These are phyloP conservation scores for Naumovozyma baii DNA, from an alignment of 805 yeast genomes.

Conservation along the genomic window DNA sequence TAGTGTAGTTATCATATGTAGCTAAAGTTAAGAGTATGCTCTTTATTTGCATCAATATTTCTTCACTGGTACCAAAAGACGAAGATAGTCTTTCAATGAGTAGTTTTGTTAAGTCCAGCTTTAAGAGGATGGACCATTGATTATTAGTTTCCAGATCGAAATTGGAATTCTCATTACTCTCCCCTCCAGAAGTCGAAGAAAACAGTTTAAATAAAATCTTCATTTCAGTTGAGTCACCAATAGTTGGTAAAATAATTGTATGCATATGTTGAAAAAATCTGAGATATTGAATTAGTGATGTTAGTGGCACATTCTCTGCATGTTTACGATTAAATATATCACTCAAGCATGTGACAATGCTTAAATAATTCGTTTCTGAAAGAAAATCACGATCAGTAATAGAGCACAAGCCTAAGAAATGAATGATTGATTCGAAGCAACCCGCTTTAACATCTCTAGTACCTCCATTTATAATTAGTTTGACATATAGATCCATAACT, in stretches of 20 bases:
- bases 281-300: slow-evolving; percentile 16
- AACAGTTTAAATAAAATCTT: slow-evolving; percentile 23
- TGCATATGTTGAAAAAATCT: slow-evolving; percentile 21
- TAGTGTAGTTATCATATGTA: slow-evolving; percentile 31
- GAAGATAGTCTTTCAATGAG: slow-evolving; percentile 21
- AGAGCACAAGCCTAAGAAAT: slow-evolving; percentile 26
- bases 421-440: slow-evolving; percentile 31
- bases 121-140: slow-evolving; percentile 18
- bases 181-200: slow-evolving; percentile 4
- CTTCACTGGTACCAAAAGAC: slow-evolving; percentile 22
- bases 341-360: slow-evolving; percentile 17
- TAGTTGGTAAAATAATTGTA: slow-evolving; percentile 12
- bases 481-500: slow-evolving; percentile 16
- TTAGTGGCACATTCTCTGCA: slow-evolving; percentile 10
- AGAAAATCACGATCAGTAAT: slow-evolving; percentile 23
- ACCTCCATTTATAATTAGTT: slow-evolving; percentile 10
- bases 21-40: slow-evolving; percentile 31
- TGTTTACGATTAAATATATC: slow-evolving; percentile 24
- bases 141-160: slow-evolving; percentile 2
- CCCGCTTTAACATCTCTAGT: slow-evolving; percentile 26
- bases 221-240: slow-evolving; percentile 30
- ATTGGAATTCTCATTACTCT: not conserved
- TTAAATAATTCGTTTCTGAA: slow-evolving; percentile 19
- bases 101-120: slow-evolving; percentile 15
- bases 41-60: slow-evolving; percentile 26